Percentiles rank a stretch among this genome's conserved stretches.
These are phyloP conservation scores for Penicillium maclennaniae DNA, from an alignment of 495 filamentous ascomycete genomes.

Conservation along the genomic window DNA sequence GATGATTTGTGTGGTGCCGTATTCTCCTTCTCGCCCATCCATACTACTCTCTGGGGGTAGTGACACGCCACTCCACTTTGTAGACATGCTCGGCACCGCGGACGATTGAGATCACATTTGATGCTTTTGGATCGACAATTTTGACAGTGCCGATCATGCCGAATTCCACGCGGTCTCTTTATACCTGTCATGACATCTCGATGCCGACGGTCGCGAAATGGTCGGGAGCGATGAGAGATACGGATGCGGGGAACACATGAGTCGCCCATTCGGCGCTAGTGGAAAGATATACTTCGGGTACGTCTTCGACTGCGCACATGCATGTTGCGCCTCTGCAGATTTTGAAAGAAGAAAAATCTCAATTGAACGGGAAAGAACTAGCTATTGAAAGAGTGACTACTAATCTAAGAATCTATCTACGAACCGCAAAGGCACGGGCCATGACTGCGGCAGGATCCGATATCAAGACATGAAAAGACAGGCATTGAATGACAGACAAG, in stretches of 20 bases:
- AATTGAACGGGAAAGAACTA: background rate
- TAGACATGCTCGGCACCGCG: conserved; percentile 27
- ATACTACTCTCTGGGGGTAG: conserved; percentile 34
- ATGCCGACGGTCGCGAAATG: background rate
- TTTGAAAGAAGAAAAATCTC: background rate
- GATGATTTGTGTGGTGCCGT: background rate
- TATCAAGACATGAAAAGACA: background rate
- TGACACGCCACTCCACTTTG: conserved; percentile 21
- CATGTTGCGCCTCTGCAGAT: background rate
- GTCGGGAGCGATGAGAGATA: conserved; percentile 11
- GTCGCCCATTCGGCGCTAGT: conserved; percentile 9
- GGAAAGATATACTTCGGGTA: background rate
- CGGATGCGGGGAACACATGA: conserved; percentile 10
- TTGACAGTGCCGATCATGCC: conserved; percentile 32
- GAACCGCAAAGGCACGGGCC: background rate
- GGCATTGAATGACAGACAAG: background rate
- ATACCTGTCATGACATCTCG: conserved; percentile 7
- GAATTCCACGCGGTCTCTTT: conserved; percentile 35
- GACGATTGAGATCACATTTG: conserved; percentile 35
- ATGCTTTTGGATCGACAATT: conserved; percentile 25
- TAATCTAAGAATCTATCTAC: background rate
- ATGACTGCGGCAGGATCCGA: background rate
- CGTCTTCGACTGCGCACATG: background rate
- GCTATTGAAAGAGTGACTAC: background rate
- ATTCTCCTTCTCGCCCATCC: conserved; percentile 21